Evolutionary conservation across 768 basidiomycete species (phyloP), one percentile per base, ranked within the genome.

Genomic region (Nidularia sp.): DNA sequence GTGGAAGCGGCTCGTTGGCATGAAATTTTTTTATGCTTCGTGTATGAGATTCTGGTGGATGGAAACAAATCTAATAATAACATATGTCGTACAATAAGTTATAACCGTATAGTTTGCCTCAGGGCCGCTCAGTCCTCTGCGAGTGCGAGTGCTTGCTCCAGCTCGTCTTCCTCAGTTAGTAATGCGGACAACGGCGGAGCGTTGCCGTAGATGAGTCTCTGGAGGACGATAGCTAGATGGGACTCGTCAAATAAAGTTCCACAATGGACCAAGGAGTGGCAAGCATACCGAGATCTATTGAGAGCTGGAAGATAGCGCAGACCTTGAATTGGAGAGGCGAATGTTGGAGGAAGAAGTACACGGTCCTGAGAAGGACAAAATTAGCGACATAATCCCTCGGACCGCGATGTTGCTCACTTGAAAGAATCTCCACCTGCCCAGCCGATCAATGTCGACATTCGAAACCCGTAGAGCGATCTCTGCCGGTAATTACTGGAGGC

Each of bases 401-500:
- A 39, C 39, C 33, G 52, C 53, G 25, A 49, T 46, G 41, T 32
- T 53, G 55, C 76, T 55, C 60, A 90, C 91, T 93, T 93, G 80
- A 90, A 93, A 13, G 81, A 67, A 67, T 93, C 91, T 56, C 91
- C 91, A 53, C 86, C 89, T 45, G 81, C 70, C 91, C 91, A 93
- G 32, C 91, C 91, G 34, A 91, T 61, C 47, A 93, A 67, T 2
- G 91, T 93, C 5, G 90, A 89, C 67, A 82, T 78, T 34, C 90
- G 81, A 69, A 93, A 93, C 34, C 91, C 91, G 67, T 91, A 91
- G 45, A 93, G 66, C 2, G 91, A 91, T 41, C 80, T 80, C 60
- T 84, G 86, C 49, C 81, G 83, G 65, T 85, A 86, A 60, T 93
- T 93, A 61, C 91, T 93, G 31, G 50, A 35, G 53, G 25, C 34